phyloP scores from a whole-genome alignment of 1,139 yeast genomes.

The Candida sp. region DNA sequence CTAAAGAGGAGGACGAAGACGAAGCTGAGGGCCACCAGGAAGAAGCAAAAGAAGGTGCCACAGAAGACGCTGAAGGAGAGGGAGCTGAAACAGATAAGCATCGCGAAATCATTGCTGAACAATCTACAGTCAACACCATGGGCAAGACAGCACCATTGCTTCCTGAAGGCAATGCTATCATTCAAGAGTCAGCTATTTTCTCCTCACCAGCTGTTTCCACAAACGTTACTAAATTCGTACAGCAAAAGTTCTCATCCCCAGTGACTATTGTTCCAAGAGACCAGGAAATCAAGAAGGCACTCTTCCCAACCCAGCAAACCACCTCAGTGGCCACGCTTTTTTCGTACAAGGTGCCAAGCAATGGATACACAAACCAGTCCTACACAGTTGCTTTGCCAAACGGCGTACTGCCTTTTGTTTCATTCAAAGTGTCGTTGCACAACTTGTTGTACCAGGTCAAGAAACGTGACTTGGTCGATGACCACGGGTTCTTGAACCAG shows the following conservation, averaged over 20 bases:
- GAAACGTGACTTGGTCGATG: conserved; percentile 34
- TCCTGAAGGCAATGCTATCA: conserved; percentile 31
- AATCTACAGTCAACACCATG: conserved; percentile 22
- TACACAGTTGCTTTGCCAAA: conserved; percentile 49
- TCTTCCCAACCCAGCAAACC: conserved; percentile 38
- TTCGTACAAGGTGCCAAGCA: conserved; percentile 50
- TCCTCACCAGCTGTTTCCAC: conserved; percentile 36
- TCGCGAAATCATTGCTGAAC: conserved; percentile 10
- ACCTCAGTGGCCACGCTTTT: conserved; percentile 33
- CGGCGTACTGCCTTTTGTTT: conserved; percentile 46
- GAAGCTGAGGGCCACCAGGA: no score
- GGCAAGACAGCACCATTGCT: conserved; percentile 35
- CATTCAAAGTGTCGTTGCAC: conserved; percentile 49
- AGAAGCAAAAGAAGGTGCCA: no score
- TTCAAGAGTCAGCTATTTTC: conserved; percentile 39
- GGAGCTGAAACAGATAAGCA: conserved; percentile 8
- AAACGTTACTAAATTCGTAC: conserved; percentile 29
- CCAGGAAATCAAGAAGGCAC: conserved; percentile 30
- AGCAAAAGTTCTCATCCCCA: conserved; percentile 25
- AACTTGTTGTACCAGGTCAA: conserved; percentile 40
- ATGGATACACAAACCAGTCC: conserved; percentile 46
- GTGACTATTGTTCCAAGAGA: conserved; percentile 19
- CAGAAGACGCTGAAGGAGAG: conserved; percentile 15
- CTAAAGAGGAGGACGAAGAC: no score
- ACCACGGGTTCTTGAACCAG: conserved; percentile 30